Evolutionary conservation across 148 eudicot species (phyloP).

Genomic region (Diospyros lotus): DNA sequence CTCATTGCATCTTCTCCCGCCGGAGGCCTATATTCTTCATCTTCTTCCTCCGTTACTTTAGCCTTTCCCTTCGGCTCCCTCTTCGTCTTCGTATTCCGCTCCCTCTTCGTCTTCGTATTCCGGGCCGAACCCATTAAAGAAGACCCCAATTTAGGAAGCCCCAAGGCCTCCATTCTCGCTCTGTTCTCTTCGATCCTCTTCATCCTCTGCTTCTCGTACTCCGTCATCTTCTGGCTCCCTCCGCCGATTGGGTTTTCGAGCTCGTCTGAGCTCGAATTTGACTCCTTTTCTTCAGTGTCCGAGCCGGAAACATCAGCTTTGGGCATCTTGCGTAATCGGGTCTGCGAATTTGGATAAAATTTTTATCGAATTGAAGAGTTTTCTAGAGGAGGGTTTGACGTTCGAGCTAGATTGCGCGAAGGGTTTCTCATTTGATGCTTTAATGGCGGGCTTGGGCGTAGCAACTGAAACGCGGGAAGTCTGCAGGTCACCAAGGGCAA

Average conservation of each 20-base stretch:
- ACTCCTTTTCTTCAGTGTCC: conserved; percentile 19
- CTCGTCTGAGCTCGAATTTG: conserved; percentile 26
- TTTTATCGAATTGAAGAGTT: background rate
- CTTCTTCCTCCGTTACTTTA: conserved; percentile 37
- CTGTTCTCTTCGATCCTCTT: conserved; percentile 60
- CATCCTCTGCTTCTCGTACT: conserved; percentile 67
- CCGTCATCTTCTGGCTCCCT: conserved; percentile 20
- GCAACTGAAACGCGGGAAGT: no score
- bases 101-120: conserved; percentile 20
- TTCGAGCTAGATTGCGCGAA: background rate
- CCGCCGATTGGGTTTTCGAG: conserved; percentile 19
- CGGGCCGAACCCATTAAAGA: conserved; percentile 36
- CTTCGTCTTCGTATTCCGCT: conserved; percentile 16
- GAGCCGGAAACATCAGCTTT: conserved; percentile 18
- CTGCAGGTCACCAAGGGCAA: no score
- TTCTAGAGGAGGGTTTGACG: background rate
- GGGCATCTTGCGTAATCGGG: conserved; percentile 12
- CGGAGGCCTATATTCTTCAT: conserved; percentile 57
- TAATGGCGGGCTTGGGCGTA: background rate
- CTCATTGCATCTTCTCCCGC: conserved; percentile 31
- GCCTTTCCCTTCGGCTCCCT: conserved; percentile 32
- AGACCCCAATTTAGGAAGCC: conserved; percentile 51
- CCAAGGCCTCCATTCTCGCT: conserved; percentile 67
- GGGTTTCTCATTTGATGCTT: background rate
- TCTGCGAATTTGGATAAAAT: background rate